A percentile compares a stretch with the other conserved stretches of the same genome.
These are phyloP conservation scores for Chrysopogon serrulatus DNA, from an alignment of 176 grass and related monocot genomes.

Conservation along the genomic window DNA sequence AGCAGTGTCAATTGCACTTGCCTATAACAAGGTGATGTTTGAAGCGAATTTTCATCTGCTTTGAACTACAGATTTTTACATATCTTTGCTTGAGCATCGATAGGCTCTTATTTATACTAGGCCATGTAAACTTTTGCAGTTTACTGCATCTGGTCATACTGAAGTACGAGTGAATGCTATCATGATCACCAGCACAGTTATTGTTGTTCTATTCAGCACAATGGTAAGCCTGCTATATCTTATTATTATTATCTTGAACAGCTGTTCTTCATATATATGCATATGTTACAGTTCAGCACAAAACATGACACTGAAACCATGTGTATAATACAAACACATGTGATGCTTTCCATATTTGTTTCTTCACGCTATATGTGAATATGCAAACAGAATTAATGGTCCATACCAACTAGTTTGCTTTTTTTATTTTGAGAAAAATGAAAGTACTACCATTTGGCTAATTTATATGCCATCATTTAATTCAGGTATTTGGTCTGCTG, in stretches of 20 bases:
- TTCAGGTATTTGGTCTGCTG: conserved; percentile 82
- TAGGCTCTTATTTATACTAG: conserved; percentile 13
- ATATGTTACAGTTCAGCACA: neutral
- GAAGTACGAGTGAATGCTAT: conserved; percentile 56
- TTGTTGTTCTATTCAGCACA: conserved; percentile 97
- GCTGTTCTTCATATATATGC: neutral
- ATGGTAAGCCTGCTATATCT: conserved; percentile 45
- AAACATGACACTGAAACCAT: neutral
- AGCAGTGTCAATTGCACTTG: conserved; percentile 98
- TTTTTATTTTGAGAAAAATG: neutral
- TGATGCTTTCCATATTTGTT: conserved; percentile 2
- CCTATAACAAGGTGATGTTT: conserved; percentile 91
- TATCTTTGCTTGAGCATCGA: conserved; percentile 1
- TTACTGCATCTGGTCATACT: conserved; percentile 68
- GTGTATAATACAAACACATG: neutral
- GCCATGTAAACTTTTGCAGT: conserved; percentile 47
- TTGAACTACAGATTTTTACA: neutral
- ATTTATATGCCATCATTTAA: conserved; percentile 19
- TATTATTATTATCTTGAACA: conserved; percentile 10
- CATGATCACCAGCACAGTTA: conserved; percentile 96
- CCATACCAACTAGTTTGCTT: neutral
- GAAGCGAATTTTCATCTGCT: conserved; percentile 10
- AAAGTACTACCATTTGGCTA: conserved; percentile 23
- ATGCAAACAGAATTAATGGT: neutral
- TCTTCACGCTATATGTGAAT: neutral